Evolutionary conservation across 257 asterid species (phyloP).

Genomic region (Fraxinus quadrangulata): DNA sequence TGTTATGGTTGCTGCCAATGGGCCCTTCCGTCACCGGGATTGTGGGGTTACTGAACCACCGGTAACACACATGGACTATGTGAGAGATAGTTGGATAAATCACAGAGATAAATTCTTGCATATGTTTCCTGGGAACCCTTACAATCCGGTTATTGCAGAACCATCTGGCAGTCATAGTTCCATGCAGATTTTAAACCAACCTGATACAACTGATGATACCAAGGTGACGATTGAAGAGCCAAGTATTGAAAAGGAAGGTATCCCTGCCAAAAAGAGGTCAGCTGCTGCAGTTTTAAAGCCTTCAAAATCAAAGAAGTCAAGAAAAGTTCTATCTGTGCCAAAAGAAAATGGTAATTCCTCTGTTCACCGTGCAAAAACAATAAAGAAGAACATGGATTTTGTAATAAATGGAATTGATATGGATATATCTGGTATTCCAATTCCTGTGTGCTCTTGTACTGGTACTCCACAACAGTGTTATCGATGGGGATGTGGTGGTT

Average conservation of each 20-base stretch:
- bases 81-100: constrained; percentile 78
- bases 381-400: constrained; percentile 72
- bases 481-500: constrained; percentile 97
- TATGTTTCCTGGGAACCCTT: constrained; percentile 36
- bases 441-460: constrained; percentile 62
- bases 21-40: constrained; percentile 65
- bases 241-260: constrained; percentile 44
- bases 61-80: constrained; percentile 68
- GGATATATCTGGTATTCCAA: constrained; percentile 87
- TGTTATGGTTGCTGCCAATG: constrained; percentile 59
- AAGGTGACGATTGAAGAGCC: constrained; percentile 53
- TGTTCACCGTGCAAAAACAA: constrained; percentile 59
- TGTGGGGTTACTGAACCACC: constrained; percentile 60
- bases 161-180: constrained; percentile 55
- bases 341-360: constrained; percentile 61
- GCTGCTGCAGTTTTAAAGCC: constrained; percentile 53
- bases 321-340: constrained; percentile 44
- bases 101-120: constrained; percentile 62
- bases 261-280: constrained; percentile 58
- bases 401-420: constrained; percentile 79
- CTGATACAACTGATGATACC: constrained; percentile 30
- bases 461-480: constrained; percentile 71
- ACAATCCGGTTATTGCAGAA: constrained; percentile 57
- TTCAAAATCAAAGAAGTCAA: constrained; percentile 68
- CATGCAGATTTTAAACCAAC: too few species aligned